Conservation (phyloP, 176 grass and related monocot genomes). For the barley (Hordeum vulgare) region DNA sequence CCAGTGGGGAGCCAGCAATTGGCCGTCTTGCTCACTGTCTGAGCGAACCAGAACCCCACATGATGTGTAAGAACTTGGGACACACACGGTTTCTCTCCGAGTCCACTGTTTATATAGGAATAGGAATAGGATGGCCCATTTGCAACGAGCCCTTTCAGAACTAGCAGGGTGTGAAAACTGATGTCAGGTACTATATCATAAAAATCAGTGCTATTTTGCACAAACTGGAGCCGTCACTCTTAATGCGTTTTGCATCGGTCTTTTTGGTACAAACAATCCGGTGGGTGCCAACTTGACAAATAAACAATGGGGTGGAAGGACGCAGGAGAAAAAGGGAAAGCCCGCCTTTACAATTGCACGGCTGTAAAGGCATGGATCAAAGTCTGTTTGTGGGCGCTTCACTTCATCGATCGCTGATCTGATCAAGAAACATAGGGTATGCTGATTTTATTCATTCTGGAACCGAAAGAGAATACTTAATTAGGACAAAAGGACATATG, state of each 20-base stretch:
- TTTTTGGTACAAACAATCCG: not conserved
- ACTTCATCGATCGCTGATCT: not conserved
- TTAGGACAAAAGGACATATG: too few species aligned
- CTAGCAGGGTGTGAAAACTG: not conserved
- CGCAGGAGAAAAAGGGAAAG: not conserved
- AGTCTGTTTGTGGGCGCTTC: not conserved
- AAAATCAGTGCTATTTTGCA: not conserved
- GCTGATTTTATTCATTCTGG: too few species aligned
- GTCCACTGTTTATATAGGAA: not conserved
- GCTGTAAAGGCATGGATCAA: not conserved
- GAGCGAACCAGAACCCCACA: slow-evolving; percentile 18
- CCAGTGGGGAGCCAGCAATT: slow-evolving; percentile 34
- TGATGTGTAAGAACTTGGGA: not conserved
- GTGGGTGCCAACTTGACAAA: not conserved
- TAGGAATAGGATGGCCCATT: not conserved
- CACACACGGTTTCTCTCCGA: not conserved
- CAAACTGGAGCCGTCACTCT: not conserved
- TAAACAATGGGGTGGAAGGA: slow-evolving; percentile 9
- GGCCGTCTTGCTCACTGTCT: not conserved
- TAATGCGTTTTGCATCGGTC: not conserved
- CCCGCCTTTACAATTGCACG: not conserved
- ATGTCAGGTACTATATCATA: not conserved
- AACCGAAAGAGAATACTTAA: too few species aligned
- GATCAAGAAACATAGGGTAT: not conserved
- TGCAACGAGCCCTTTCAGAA: not conserved